Percentiles rank a stretch among this genome's conserved stretches.
Conservation (phyloP, 495 filamentous ascomycete species). For the Aspergillus coremiiformis region DNA sequence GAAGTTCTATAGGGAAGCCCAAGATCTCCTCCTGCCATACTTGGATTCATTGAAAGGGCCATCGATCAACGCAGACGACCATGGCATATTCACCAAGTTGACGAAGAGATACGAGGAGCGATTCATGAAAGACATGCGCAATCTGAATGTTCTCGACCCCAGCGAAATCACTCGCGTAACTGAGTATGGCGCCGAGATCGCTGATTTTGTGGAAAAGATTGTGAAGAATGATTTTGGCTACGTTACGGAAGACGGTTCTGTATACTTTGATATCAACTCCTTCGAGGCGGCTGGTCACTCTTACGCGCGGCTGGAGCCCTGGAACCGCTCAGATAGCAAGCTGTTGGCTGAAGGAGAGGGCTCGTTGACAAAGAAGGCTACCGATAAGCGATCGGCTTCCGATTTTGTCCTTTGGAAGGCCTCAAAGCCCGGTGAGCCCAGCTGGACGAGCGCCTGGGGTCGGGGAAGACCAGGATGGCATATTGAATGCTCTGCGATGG, state of each 20-base stretch:
- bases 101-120: constrained; percentile 75
- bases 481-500: constrained; percentile 98
- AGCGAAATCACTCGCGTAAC: constrained; percentile 81
- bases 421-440: constrained; percentile 85
- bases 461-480: constrained; percentile 90
- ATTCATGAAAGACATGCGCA: constrained; percentile 78
- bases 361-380: constrained; percentile 59
- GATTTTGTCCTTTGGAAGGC: constrained; percentile 97
- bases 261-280: constrained; percentile 87
- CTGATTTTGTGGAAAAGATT: constrained; percentile 66
- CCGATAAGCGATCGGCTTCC: constrained; percentile 59
- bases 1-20: constrained; percentile 46
- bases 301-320: constrained; percentile 82
- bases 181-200: constrained; percentile 81
- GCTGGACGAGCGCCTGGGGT: constrained; percentile 83
- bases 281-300: constrained; percentile 79
- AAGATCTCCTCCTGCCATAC: constrained; percentile 76
- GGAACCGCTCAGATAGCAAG: constrained; percentile 74
- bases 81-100: constrained; percentile 70
- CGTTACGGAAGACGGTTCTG: constrained; percentile 67
- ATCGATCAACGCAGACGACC: constrained; percentile 65
- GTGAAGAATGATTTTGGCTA: constrained; percentile 85
- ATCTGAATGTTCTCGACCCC: constrained; percentile 77
- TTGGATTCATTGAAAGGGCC: constrained; percentile 71
- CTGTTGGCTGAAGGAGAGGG: constrained; percentile 88